Conservation (phyloP, 345 rosid genomes). For the Cardamine resedifolia region DNA sequence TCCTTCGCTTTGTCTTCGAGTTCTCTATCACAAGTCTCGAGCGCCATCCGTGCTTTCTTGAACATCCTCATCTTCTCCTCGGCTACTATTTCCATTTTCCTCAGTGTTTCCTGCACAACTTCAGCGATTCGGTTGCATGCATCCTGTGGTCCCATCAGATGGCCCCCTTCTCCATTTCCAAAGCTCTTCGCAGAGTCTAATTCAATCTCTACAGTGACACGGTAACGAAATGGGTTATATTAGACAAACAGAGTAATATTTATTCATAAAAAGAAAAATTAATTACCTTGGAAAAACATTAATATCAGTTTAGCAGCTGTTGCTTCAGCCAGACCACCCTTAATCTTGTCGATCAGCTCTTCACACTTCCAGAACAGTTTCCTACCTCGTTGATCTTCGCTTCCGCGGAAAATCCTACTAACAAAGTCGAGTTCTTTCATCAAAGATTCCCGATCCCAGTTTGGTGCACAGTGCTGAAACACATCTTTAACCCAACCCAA, state of each 20-base stretch:
- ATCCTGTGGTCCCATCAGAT: slow-evolving; percentile 82
- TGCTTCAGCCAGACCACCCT: slow-evolving; percentile 66
- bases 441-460: slow-evolving; percentile 84
- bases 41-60: slow-evolving; percentile 76
- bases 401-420: slow-evolving; percentile 78
- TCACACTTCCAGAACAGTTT: slow-evolving; percentile 87
- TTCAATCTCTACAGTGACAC: slow-evolving; percentile 56
- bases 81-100: slow-evolving; percentile 94
- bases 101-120: slow-evolving; percentile 85
- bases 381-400: slow-evolving; percentile 84
- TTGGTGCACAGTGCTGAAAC: slow-evolving; percentile 86
- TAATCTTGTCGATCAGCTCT: slow-evolving; percentile 79
- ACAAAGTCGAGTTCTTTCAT: slow-evolving; percentile 88
- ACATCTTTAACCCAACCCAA: slow-evolving; percentile 99
- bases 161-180: slow-evolving; percentile 76
- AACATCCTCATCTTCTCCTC: slow-evolving; percentile 93
- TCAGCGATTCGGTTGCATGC: slow-evolving; percentile 92
- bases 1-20: slow-evolving; percentile 92
- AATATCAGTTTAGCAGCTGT: slow-evolving; percentile 73
- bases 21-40: slow-evolving; percentile 83
- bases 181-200: slow-evolving; percentile 70
- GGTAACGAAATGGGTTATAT: not conserved
- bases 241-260: not conserved
- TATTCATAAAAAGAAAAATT: not conserved
- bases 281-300: slow-evolving; percentile 78